Evolutionary conservation across 441 rosid genomes (phyloP).

Genomic region (Mallotus repandus): DNA sequence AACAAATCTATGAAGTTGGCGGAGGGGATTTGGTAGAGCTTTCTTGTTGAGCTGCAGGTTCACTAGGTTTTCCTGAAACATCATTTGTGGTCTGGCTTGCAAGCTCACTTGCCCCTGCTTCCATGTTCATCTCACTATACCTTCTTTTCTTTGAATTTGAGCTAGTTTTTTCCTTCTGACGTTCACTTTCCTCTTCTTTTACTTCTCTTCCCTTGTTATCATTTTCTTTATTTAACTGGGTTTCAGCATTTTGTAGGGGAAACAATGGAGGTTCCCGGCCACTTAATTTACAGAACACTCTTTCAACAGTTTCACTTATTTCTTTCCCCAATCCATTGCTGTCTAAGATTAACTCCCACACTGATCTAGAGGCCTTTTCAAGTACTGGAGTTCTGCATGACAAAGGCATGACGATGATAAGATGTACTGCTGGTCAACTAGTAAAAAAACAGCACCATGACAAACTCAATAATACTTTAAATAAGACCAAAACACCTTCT

Average conservation of each 20-base stretch:
- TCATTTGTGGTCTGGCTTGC: conserved; percentile 15
- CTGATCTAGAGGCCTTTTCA: conserved; percentile 91
- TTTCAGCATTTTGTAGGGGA: conserved; percentile 37
- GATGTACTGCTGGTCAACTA: too few species aligned
- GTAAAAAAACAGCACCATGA: not conserved
- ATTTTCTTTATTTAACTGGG: conserved; percentile 32
- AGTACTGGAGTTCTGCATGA: conserved; percentile 70
- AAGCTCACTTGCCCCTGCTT: conserved; percentile 39
- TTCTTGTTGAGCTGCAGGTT: conserved; percentile 31
- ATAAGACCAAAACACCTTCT: not conserved
- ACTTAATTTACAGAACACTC: conserved; percentile 67
- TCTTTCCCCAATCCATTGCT: conserved; percentile 76
- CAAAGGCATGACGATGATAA: not conserved
- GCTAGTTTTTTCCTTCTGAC: conserved; percentile 36
- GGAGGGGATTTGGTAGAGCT: conserved; percentile 23
- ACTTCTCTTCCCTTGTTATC: conserved; percentile 31
- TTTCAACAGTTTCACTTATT: conserved; percentile 61
- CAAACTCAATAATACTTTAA: not conserved
- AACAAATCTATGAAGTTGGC: conserved; percentile 11
- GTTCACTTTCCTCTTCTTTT: conserved; percentile 33
- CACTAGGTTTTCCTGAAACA: conserved; percentile 31
- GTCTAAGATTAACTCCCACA: conserved; percentile 93
- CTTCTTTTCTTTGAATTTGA: conserved; percentile 61
- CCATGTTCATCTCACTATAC: conserved; percentile 45
- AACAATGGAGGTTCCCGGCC: conserved; percentile 73